Base-by-base conservation (phyloP, 345 rosid species). In the Salix arbutifolia region DNA sequence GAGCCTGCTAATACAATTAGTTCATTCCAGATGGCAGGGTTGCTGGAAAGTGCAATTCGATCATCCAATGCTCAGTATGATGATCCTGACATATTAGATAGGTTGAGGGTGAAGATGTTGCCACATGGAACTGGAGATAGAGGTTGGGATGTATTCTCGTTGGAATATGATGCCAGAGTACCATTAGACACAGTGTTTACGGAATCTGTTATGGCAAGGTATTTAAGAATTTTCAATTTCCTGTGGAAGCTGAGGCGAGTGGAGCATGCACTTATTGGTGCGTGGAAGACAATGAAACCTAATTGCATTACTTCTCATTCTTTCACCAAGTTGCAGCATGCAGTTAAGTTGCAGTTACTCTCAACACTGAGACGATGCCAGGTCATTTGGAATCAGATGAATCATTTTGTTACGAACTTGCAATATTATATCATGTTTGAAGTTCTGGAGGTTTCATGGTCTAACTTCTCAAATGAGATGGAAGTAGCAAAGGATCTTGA, bases 281-380 rank as follows among this genome's bases (percentile, higher is more conserved):
- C 94, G 68, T 93, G 99, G 98, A 96, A 96, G 92, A 91, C 97
- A 1, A 93, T 96, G 99, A 96, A 96, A 83, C 99, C 99, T 66
- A 96, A 96, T 77, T 95, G 97, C 77, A 88, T 93, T 74, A 87
- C 98, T 68, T 90, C 97, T 66, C 87, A 87, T 78, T 89, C 95
- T 19, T 93, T 94, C 76, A 84, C 82, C 64, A 92, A 94, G 87
- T 88, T 90, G 80, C 95, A 91, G 79, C 75, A 74, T 48, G 89
- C 90, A 1, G 96, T 93, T 76, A 93, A 90, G 81, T 66, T 86
- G 78, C 97, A 87, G 76, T 83, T 96, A 74, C 97, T 91, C 80
- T 90, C 97, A 74, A 91, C 97, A 12, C 76, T 92, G 82, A 88
- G 99, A 79, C 89, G 83, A 74, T 96, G 97, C 89, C 99, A 96